Conservation (phyloP, 208 protist species). For the Crithidia fasciculata region DNA sequence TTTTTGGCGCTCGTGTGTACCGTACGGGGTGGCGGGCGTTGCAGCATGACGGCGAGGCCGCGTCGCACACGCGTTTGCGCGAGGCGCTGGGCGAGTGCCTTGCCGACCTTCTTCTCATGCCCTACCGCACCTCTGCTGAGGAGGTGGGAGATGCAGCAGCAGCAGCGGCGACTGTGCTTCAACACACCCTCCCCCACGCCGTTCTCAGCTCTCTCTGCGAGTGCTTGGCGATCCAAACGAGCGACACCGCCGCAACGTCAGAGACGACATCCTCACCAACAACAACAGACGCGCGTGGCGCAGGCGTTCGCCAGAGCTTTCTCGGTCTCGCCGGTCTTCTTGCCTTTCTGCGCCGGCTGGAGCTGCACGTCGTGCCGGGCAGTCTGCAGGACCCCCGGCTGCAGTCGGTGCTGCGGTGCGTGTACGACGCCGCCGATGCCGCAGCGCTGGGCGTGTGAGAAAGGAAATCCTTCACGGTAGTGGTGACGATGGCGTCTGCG, state of each 20-base stretch:
- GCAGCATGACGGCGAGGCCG: slow-evolving; percentile 36
- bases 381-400: slow-evolving; percentile 48
- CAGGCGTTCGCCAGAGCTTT: slow-evolving; percentile 42
- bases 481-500: no score
- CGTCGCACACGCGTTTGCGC: slow-evolving; percentile 69
- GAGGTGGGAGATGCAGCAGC: slow-evolving; percentile 19
- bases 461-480: not conserved
- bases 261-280: not conserved
- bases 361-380: slow-evolving; percentile 54
- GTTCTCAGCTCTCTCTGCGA: slow-evolving; percentile 71
- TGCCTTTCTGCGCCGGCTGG: slow-evolving; percentile 64
- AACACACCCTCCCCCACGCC: slow-evolving; percentile 53
- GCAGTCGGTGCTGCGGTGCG: slow-evolving; percentile 38
- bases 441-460: slow-evolving; percentile 29
- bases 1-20: slow-evolving; percentile 40
- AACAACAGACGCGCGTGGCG: slow-evolving; percentile 9
- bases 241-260: not conserved
- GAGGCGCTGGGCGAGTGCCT: slow-evolving; percentile 69
- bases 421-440: slow-evolving; percentile 62
- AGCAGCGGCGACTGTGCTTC: slow-evolving; percentile 34
- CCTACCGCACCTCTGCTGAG: slow-evolving; percentile 39
- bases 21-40: slow-evolving; percentile 54
- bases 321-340: slow-evolving; percentile 70
- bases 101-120: slow-evolving; percentile 71
- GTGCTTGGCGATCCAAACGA: slow-evolving; percentile 34